A percentile compares a stretch with the other conserved stretches of the same genome.
Conservation (phyloP, 1,139 yeast species). For the Hyphopichia pseudoburtonii region DNA sequence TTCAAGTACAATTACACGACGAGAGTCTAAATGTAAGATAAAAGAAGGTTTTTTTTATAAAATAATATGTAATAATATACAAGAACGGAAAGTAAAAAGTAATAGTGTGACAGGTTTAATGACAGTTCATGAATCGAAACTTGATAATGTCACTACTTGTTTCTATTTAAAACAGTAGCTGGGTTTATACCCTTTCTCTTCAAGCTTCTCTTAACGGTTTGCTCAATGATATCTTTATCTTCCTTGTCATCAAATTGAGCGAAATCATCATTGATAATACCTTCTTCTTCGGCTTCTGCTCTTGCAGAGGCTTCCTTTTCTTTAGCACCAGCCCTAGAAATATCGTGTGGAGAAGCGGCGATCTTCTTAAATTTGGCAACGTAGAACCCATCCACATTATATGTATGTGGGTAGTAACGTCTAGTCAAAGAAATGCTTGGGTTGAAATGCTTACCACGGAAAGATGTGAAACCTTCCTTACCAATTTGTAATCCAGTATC, state of each 20-base stretch:
- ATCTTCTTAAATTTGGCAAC: conserved; percentile 95
- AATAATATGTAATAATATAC: conserved; percentile 9
- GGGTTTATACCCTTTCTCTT: conserved; percentile 85
- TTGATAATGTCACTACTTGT: neutral
- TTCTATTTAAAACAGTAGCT: conserved; percentile 11
- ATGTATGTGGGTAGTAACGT: conserved; percentile 97
- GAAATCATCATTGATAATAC: conserved; percentile 82
- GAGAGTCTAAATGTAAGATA: neutral
- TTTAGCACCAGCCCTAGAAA: conserved; percentile 83
- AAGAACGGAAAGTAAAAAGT: conserved; percentile 6
- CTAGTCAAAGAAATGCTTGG: conserved; percentile 77
- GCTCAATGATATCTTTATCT: conserved; percentile 73
- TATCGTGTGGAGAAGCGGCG: conserved; percentile 81
- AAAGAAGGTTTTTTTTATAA: neutral
- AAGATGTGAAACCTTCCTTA: conserved; percentile 91
- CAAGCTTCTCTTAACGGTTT: conserved; percentile 69
- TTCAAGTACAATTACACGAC: no score
- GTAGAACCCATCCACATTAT: conserved; percentile 96
- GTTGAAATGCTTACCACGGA: conserved; percentile 89
- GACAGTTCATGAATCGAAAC: neutral
- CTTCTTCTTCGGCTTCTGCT: conserved; percentile 76
- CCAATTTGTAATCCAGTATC: conserved; percentile 95
- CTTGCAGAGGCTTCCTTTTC: conserved; percentile 83
- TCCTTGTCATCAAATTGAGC: conserved; percentile 77
- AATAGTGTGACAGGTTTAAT: neutral